These are phyloP conservation scores for Colletotrichum paranaense DNA, from an alignment of 2,329 filamentous ascomycete genomes.

Conservation along the genomic window DNA sequence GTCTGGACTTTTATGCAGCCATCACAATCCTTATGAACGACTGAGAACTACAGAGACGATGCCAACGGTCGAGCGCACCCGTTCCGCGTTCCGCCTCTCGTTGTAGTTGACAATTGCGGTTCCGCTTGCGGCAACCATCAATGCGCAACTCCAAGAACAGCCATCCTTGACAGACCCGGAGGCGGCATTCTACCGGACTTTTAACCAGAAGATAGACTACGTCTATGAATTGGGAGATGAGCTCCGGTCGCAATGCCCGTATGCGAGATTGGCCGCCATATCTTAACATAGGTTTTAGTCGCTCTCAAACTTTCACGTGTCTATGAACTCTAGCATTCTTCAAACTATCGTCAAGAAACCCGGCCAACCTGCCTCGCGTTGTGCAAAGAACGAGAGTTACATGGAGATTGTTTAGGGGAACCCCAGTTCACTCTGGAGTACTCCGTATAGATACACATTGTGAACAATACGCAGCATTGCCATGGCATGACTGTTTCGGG, in stretches of 20 bases:
- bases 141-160: neutral
- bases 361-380: neutral
- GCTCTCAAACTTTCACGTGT: neutral
- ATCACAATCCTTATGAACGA: neutral
- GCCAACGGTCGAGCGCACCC: neutral
- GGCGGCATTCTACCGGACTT: slow-evolving; percentile 5
- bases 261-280: slow-evolving; percentile 22
- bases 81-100: neutral
- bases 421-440: neutral
- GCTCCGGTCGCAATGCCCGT: slow-evolving; percentile 14
- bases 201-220: neutral
- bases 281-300: neutral
- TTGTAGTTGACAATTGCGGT: neutral
- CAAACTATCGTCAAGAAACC: neutral
- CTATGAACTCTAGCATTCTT: neutral
- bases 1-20: neutral
- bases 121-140: slow-evolving; percentile 10
- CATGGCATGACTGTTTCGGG: slow-evolving; percentile 2
- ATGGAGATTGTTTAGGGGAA: neutral
- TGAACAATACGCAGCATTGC: neutral
- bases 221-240: slow-evolving; percentile 18
- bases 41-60: neutral
- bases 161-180: neutral
- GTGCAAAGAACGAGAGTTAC: neutral
- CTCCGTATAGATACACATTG: neutral